Conservation (phyloP, 164 flowering plant species). For the Chimonanthus salicifolius region DNA sequence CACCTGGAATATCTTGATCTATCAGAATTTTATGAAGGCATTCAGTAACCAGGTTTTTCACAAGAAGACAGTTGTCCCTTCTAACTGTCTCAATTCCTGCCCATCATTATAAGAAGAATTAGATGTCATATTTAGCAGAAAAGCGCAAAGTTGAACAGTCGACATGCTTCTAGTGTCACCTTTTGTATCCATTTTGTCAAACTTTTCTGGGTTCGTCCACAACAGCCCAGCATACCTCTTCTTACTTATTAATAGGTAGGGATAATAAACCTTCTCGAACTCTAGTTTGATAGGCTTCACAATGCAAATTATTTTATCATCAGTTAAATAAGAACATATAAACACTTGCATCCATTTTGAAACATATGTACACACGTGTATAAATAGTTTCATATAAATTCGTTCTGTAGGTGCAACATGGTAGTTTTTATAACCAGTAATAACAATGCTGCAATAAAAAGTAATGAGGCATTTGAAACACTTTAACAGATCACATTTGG, state of each 20-base stretch:
- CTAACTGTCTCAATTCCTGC: constrained; percentile 98
- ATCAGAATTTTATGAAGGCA: constrained; percentile 91
- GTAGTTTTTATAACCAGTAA: neutral
- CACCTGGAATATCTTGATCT: constrained; percentile 85
- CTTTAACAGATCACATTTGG: neutral
- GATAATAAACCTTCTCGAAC: constrained; percentile 97
- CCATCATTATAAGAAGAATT: constrained; percentile 8
- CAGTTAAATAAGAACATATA: constrained; percentile 2
- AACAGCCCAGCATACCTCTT: constrained; percentile 96
- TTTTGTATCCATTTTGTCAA: constrained; percentile 98
- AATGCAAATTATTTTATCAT: constrained; percentile 4
- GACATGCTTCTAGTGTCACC: constrained; percentile 33
- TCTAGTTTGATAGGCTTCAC: constrained; percentile 94
- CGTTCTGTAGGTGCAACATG: neutral
- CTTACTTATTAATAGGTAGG: constrained; percentile 93
- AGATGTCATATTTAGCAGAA: constrained; percentile 2
- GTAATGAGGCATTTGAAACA: neutral
- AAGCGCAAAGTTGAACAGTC: neutral
- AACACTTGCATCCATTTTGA: too few species aligned
- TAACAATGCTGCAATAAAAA: neutral
- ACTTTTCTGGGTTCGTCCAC: constrained; percentile 90
- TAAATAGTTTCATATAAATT: neutral
- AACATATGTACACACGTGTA: neutral
- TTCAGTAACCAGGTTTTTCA: constrained; percentile 89
- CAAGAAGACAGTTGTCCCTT: constrained; percentile 93